Evolutionary conservation across 495 filamentous ascomycete genomes (phyloP).

Genomic region (Parachaetomium inaequale): DNA sequence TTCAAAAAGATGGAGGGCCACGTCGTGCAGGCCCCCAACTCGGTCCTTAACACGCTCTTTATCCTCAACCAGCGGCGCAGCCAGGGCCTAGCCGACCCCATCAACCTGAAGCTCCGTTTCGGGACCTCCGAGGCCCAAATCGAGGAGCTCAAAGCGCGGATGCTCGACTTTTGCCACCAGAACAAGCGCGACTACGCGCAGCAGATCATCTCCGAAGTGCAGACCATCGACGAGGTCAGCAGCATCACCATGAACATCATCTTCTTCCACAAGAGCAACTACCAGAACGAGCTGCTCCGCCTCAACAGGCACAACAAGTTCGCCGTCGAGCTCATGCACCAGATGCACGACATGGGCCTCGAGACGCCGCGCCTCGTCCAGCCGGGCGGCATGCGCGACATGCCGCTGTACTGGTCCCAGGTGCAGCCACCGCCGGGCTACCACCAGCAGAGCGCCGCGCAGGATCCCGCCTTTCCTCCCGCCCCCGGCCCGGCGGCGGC

Average conservation of each 20-base stretch:
- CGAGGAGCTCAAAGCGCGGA: constrained; percentile 73
- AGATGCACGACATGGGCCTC: constrained; percentile 78
- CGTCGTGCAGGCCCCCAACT: constrained; percentile 93
- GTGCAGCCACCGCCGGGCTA: constrained; percentile 33
- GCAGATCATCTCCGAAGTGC: constrained; percentile 86
- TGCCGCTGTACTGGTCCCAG: constrained; percentile 48
- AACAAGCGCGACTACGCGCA: constrained; percentile 91
- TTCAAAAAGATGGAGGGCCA: constrained; percentile 99
- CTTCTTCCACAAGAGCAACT: constrained; percentile 94
- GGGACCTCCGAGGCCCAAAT: constrained; percentile 86
- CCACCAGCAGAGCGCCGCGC: constrained; percentile 2
- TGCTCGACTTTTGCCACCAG: constrained; percentile 76
- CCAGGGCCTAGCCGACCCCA: constrained; percentile 81
- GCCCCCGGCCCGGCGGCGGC: neutral
- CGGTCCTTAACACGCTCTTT: constrained; percentile 85
- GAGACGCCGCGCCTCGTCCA: constrained; percentile 78
- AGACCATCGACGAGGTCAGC: constrained; percentile 55
- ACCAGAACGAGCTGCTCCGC: constrained; percentile 87
- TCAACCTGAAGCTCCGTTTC: constrained; percentile 80
- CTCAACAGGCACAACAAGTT: constrained; percentile 91
- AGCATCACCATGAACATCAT: constrained; percentile 85
- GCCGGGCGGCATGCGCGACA: constrained; percentile 55
- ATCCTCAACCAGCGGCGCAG: constrained; percentile 93
- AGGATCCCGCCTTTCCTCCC: neutral
- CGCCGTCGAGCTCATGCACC: constrained; percentile 86